Conservation (phyloP, 495 filamentous ascomycete genomes). For the Trichoderma parareesei region DNA sequence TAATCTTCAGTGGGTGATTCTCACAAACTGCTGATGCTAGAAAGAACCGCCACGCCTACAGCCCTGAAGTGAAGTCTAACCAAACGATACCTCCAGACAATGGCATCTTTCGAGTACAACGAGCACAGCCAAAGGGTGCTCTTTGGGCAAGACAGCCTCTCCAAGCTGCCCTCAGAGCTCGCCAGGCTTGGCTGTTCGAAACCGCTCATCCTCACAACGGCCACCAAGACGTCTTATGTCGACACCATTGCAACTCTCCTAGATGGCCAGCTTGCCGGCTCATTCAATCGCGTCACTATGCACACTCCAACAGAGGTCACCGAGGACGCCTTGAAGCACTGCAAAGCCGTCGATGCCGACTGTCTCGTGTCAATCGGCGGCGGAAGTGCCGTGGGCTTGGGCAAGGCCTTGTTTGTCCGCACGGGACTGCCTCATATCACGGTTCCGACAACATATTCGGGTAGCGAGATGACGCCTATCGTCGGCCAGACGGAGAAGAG, state of each 20-base stretch:
- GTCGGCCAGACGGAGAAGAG: background rate
- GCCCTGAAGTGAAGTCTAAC: no score
- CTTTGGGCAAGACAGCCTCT: constrained; percentile 6
- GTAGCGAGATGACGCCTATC: constrained; percentile 7
- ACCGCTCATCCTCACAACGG: constrained; percentile 5
- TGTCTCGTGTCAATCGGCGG: constrained; percentile 9
- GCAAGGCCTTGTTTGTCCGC: background rate
- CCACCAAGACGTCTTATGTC: background rate
- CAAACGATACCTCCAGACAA: background rate
- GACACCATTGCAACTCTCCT: background rate
- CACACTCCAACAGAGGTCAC: background rate
- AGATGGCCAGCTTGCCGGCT: background rate
- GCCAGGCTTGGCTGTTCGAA: background rate
- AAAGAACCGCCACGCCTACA: no score
- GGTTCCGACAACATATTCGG: constrained; percentile 6
- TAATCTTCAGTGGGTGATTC: no score
- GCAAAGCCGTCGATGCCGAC: background rate
- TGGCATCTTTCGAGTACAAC: background rate
- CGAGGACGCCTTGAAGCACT: background rate
- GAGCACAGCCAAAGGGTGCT: constrained; percentile 1
- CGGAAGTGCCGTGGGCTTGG: background rate
- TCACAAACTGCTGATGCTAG: no score
- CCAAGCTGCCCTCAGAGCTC: constrained; percentile 8
- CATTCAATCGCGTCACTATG: background rate
- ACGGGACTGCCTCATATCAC: constrained; percentile 7